Evolutionary conservation across 352 stramenopile genomes (phyloP).

Genomic region (Phytophthora crassamura): DNA sequence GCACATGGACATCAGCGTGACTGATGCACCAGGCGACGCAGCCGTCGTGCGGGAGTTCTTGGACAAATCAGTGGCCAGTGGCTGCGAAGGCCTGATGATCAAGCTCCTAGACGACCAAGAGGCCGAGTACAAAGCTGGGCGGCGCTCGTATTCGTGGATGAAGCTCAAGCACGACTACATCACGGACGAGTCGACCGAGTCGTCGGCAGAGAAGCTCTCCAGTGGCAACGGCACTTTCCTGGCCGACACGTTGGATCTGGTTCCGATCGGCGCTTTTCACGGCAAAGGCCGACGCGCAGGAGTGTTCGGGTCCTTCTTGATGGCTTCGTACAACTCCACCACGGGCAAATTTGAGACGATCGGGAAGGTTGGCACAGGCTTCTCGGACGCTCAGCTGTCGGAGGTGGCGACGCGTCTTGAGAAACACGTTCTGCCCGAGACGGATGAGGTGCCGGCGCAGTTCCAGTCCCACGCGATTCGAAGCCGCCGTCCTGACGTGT

Average conservation of each 20-base stretch:
- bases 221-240: conserved; percentile 64
- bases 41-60: conserved; percentile 45
- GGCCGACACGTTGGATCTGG: conserved; percentile 95
- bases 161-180: conserved; percentile 89
- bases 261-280: conserved; percentile 98
- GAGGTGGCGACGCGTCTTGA: conserved; percentile 64
- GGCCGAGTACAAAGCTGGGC: conserved; percentile 69
- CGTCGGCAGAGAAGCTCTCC: conserved; percentile 9
- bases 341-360: conserved; percentile 96
- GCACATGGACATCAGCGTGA: conserved; percentile 51
- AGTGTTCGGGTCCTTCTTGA: conserved; percentile 97
- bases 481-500: conserved; percentile 91
- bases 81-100: conserved; percentile 85
- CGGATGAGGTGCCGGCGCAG: conserved; percentile 62
- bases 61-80: conserved; percentile 54
- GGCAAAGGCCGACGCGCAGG: conserved; percentile 95
- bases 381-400: conserved; percentile 96
- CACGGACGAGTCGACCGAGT: conserved; percentile 18
- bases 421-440: conserved; percentile 43
- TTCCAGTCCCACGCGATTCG: conserved; percentile 52
- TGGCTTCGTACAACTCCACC: conserved; percentile 96
- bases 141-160: conserved; percentile 84
- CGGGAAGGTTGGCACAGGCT: conserved; percentile 96
- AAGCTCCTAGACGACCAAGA: conserved; percentile 63
- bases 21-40: conserved; percentile 9